phyloP scores from a whole-genome alignment of 192 early-diverging fungal genomes.

The Dissophora globulifera region DNA sequence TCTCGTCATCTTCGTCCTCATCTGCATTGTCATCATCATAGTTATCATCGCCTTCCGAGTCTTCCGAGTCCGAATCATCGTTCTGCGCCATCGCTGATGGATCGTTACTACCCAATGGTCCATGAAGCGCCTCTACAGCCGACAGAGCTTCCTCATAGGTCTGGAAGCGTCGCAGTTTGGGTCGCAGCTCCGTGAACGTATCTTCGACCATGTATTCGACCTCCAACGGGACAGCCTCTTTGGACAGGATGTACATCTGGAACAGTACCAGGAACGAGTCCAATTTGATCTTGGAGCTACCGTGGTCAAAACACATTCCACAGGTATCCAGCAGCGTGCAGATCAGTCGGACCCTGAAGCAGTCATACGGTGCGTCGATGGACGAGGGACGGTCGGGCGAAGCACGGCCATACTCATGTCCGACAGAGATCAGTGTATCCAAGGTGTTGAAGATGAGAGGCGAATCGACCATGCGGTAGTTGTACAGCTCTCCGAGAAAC shows the following conservation, averaged over 20 bases:
- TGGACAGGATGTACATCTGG: slow-evolving; percentile 91
- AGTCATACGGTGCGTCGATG: slow-evolving; percentile 86
- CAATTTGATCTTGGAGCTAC: slow-evolving; percentile 70
- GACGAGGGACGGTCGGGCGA: slow-evolving; percentile 67
- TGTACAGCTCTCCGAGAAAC: slow-evolving; percentile 93
- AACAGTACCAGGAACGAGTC: slow-evolving; percentile 84
- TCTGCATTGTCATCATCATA: slow-evolving; percentile 50
- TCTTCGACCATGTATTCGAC: slow-evolving; percentile 88
- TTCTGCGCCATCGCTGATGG: slow-evolving; percentile 59
- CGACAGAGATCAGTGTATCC: slow-evolving; percentile 83
- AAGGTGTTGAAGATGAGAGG: slow-evolving; percentile 85
- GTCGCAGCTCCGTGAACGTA: slow-evolving; percentile 79
- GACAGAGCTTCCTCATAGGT: slow-evolving; percentile 86
- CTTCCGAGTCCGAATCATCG: slow-evolving; percentile 52
- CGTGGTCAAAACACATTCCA: slow-evolving; percentile 82
- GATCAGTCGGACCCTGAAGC: slow-evolving; percentile 90
- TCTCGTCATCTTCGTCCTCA: slow-evolving; percentile 44
- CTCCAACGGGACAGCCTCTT: slow-evolving; percentile 85
- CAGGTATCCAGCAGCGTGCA: slow-evolving; percentile 91
- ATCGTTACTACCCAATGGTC: slow-evolving; percentile 45
- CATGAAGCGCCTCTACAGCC: slow-evolving; percentile 67
- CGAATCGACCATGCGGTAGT: slow-evolving; percentile 87
- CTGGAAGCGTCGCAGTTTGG: slow-evolving; percentile 66
- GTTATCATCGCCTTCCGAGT: slow-evolving; percentile 55
- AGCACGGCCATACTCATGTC: slow-evolving; percentile 75